These are phyloP conservation scores for Fusarium mexicanum DNA, from an alignment of 2,329 filamentous ascomycete genomes.

Conservation along the genomic window DNA sequence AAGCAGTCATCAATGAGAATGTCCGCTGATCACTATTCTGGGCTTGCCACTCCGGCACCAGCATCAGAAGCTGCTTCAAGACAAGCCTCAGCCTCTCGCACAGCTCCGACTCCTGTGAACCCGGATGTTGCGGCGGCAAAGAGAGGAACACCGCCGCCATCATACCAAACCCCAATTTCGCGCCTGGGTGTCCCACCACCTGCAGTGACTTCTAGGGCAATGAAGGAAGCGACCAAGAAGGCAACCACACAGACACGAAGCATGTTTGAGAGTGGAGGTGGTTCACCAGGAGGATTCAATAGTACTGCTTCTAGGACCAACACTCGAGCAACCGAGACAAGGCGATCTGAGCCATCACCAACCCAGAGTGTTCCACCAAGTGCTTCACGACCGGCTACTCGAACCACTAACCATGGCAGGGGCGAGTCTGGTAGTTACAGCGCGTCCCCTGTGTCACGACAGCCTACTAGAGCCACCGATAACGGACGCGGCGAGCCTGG, in stretches of 20 bases:
- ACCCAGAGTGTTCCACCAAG: conserved; percentile 26
- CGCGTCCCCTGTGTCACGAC: conserved; percentile 53
- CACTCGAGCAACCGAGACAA: conserved; percentile 29
- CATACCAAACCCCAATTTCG: conserved; percentile 74
- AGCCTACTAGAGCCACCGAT: conserved; percentile 29
- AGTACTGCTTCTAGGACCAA: conserved; percentile 41
- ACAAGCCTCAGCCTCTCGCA: conserved; percentile 46
- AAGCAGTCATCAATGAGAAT: conserved; percentile 86
- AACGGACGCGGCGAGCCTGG: conserved; percentile 43
- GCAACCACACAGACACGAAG: conserved; percentile 84
- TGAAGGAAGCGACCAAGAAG: conserved; percentile 94
- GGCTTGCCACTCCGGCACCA: conserved; percentile 84
- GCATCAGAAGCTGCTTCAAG: conserved; percentile 49
- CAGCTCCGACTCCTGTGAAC: conserved; percentile 67
- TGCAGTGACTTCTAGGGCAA: conserved; percentile 90
- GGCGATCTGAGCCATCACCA: conserved; percentile 27
- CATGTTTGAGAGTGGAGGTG: conserved; percentile 69
- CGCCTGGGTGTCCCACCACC: conserved; percentile 89
- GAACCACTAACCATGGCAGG: conserved; percentile 23
- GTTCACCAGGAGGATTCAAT: conserved; percentile 42
- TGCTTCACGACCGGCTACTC: conserved; percentile 25
- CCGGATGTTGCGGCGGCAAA: conserved; percentile 62
- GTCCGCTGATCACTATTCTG: conserved; percentile 95
- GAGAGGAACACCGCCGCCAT: conserved; percentile 84
- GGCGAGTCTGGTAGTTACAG: conserved; percentile 40